Evolutionary conservation across 164 flowering plant species (phyloP).

Genomic region (Cinnamomum chago): DNA sequence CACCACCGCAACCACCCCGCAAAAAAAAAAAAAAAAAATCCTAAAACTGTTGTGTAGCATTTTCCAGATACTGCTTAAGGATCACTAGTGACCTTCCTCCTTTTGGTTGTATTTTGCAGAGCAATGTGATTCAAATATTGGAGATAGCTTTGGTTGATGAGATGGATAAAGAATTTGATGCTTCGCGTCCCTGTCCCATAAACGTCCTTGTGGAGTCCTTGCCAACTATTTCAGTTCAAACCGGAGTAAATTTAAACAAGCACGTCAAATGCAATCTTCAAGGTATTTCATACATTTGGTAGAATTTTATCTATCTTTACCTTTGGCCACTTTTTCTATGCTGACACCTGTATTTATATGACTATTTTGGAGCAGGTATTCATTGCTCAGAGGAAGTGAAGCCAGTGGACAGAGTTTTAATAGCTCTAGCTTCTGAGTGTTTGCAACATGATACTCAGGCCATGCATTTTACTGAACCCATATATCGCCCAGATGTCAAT

Average conservation of each 20-base stretch:
- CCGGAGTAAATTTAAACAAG: constrained; percentile 30
- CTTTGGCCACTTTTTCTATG: background rate
- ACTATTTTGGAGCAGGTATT: constrained; percentile 33
- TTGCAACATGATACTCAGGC: constrained; percentile 38
- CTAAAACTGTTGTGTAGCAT: background rate
- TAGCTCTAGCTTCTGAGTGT: constrained; percentile 53
- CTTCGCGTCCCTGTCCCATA: constrained; percentile 21
- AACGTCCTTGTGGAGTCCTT: constrained; percentile 37
- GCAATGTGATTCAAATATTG: constrained; percentile 23
- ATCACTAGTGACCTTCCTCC: background rate
- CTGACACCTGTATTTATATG: constrained; percentile 1
- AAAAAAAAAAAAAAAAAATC: no score
- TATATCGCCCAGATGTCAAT: constrained; percentile 32
- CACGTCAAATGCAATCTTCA: constrained; percentile 42
- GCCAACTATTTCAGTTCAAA: constrained; percentile 26
- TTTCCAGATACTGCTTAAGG: background rate
- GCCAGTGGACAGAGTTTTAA: constrained; percentile 50
- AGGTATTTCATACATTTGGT: constrained; percentile 39
- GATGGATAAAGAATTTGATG: constrained; percentile 38
- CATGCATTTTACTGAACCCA: constrained; percentile 20
- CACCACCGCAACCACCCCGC: no score
- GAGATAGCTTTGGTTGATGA: constrained; percentile 39
- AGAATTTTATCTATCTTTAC: background rate
- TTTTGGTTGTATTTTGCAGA: constrained; percentile 18
- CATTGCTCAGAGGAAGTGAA: constrained; percentile 54